phyloP scores from a whole-genome alignment of 345 rosid species.

The Anastatica hierochuntica region DNA sequence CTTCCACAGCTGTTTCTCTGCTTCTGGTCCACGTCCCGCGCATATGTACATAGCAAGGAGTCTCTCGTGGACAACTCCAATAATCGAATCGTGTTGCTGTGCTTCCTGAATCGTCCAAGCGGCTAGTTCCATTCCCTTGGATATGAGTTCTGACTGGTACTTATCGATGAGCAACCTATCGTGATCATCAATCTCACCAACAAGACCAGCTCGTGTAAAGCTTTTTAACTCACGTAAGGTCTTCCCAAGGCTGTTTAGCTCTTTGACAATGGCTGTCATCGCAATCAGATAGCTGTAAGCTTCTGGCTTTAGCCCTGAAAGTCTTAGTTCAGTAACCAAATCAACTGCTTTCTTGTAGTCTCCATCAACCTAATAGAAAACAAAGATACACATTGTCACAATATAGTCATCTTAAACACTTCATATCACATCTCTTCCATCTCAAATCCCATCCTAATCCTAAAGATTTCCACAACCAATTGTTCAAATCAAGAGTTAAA shows the following conservation, averaged over 20 bases:
- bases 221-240: slow-evolving; percentile 61
- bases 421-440: neutral
- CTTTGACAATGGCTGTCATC: slow-evolving; percentile 91
- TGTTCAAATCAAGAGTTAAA: neutral
- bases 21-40: slow-evolving; percentile 72
- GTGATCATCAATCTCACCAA: slow-evolving; percentile 49
- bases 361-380: slow-evolving; percentile 57
- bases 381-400: neutral
- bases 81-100: slow-evolving; percentile 29
- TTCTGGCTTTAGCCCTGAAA: slow-evolving; percentile 76
- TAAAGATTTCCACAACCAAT: neutral
- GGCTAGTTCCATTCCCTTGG: slow-evolving; percentile 52
- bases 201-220: slow-evolving; percentile 44
- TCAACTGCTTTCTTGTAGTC: slow-evolving; percentile 59
- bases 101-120: slow-evolving; percentile 70
- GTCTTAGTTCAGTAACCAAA: slow-evolving; percentile 50
- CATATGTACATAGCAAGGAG: slow-evolving; percentile 91
- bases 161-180: slow-evolving; percentile 44
- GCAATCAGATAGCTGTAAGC: slow-evolving; percentile 77
- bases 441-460: neutral
- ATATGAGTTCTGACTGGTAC: slow-evolving; percentile 60
- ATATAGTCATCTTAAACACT: neutral
- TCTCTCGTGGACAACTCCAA: slow-evolving; percentile 67
- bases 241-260: slow-evolving; percentile 69
- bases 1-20: slow-evolving; percentile 87